These are phyloP conservation scores for Stygiomarasmius scandens DNA, from an alignment of 1,284 basidiomycete genomes.

Conservation along the genomic window DNA sequence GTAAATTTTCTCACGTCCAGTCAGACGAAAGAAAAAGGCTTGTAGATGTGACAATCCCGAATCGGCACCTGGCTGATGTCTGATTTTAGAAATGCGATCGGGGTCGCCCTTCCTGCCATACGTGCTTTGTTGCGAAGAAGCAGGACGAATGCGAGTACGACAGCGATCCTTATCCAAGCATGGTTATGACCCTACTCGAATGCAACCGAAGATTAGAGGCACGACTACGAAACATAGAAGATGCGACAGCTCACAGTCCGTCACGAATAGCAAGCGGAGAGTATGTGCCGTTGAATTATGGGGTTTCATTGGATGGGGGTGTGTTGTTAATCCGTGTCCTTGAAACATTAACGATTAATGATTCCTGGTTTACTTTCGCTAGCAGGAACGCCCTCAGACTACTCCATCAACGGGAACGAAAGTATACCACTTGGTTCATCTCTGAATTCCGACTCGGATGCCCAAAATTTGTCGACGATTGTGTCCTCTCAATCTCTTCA, in stretches of 20 bases:
- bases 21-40: background rate
- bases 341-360: too few species aligned
- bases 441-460: too few species aligned
- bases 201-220: background rate
- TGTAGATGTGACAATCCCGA: background rate
- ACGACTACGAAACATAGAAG: background rate
- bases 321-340: background rate
- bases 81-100: background rate
- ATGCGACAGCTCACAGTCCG: background rate
- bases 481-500: too few species aligned
- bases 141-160: background rate
- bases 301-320: background rate
- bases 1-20: background rate
- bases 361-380: too few species aligned
- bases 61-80: too few species aligned
- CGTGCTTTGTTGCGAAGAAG: background rate
- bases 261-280: background rate
- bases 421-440: too few species aligned
- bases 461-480: too few species aligned
- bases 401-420: too few species aligned
- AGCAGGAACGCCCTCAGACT: too few species aligned
- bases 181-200: background rate
- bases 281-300: background rate
- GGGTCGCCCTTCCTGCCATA: background rate
- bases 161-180: background rate